These are phyloP conservation scores for Trichoderma atroviride DNA, from an alignment of 2,329 filamentous ascomycete species.

Conservation along the genomic window DNA sequence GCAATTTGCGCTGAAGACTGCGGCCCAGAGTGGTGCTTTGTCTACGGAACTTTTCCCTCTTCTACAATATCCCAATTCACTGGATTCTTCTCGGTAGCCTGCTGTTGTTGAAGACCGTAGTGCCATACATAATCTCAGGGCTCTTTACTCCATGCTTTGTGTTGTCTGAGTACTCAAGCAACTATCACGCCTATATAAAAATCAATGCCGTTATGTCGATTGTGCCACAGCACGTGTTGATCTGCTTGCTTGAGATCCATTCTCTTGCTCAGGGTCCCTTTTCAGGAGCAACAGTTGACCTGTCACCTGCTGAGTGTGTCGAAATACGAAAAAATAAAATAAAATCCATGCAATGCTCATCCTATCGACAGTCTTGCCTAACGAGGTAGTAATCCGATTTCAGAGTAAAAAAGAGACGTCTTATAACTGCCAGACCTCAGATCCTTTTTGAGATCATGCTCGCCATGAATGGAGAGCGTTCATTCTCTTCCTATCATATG, in stretches of 20 bases:
- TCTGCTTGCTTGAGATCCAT: not conserved
- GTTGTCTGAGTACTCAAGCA: no score
- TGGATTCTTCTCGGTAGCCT: not conserved
- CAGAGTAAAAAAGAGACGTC: not conserved
- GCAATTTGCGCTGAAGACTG: not conserved
- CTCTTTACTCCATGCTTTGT: not conserved
- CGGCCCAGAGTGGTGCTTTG: not conserved
- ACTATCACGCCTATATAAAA: not conserved
- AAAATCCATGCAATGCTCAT: not conserved
- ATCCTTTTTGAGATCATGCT: conserved; percentile 66
- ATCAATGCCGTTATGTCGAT: not conserved
- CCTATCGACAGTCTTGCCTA: not conserved
- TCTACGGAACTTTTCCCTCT: not conserved
- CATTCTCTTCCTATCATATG: conserved; percentile 71
- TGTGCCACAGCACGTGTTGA: not conserved
- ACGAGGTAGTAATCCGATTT: not conserved
- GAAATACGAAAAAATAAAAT: not conserved
- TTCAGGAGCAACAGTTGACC: not conserved
- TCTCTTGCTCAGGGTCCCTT: not conserved
- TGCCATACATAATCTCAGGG: not conserved
- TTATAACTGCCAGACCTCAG: conserved; percentile 54
- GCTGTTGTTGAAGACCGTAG: not conserved
- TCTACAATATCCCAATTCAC: not conserved
- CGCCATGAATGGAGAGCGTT: conserved; percentile 53
- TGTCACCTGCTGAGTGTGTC: not conserved